Base-by-base conservation (phyloP, 306 rosid species). In the Cucurbita ficifolia region DNA sequence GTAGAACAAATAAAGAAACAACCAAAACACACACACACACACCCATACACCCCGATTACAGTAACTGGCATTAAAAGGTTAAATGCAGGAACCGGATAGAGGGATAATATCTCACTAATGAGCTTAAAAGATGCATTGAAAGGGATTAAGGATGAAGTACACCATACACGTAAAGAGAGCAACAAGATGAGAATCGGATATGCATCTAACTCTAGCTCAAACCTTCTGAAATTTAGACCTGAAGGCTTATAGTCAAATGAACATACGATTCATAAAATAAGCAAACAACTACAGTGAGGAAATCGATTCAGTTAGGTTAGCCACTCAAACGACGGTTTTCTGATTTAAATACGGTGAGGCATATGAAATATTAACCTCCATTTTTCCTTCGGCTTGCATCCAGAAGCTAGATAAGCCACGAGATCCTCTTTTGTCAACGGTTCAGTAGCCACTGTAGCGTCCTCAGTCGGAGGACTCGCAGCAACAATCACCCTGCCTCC, bases 381-480 rank as follows among this genome's bases (percentile, higher is more conserved):
- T 5, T 88, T 87, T 16, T 88, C 96, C 84, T 86, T 84, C 5
- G 96, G 61, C 80, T 84, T 81, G 85, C 88, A 84, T 51, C 88
- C 88, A 76, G 88, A 94, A 55, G 89, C 95, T 49, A 91, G 89
- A 84, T 94, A 94, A 10, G 72, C 88, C 45, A 94, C 83, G 48
- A 91, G 99, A 85, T 91, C 96, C 87, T 88, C 83, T 79, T 80
- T 91, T 0, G 91, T 89, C 65, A 95, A 87, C 5, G 97, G 99
- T 54, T 78, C 83, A 14, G 99, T 72, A 42, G 62, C 87, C 80
- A 89, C 81, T 5, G 91, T 88, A 40, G 96, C 85, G 71, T 95
- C 97, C 71, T 95, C 99, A 5, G 93, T 89, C 9, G 99, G 99
- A 75, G 97, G 96, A 56, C 99, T 88, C 4, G 99, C 96, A 65